Evolutionary conservation across 139 green algal genomes (phyloP).

Genomic region (Coccomyxa sp.): DNA sequence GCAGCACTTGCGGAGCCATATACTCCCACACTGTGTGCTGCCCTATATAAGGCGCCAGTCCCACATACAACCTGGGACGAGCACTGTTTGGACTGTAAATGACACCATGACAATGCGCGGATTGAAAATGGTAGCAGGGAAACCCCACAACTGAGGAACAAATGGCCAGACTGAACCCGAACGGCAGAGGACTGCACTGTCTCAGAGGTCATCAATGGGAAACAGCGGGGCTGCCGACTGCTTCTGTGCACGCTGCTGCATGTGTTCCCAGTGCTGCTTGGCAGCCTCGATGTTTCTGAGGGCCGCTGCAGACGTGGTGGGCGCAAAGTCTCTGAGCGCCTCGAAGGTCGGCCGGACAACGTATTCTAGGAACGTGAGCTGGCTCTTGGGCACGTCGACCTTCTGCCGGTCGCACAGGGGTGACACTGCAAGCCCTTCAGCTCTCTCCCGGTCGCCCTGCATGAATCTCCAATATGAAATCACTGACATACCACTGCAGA

Average conservation of each 20-base stretch:
- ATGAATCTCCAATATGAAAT: too few species aligned
- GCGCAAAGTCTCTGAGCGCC: conserved; percentile 25
- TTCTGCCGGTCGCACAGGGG: conserved; percentile 57
- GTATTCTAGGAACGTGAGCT: conserved; percentile 55
- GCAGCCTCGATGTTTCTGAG: conserved; percentile 17
- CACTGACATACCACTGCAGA: too few species aligned
- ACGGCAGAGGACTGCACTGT: neutral
- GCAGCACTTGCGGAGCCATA: too few species aligned
- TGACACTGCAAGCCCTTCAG: conserved; percentile 52
- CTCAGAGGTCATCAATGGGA: neutral
- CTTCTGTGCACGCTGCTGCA: too few species aligned
- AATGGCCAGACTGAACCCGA: too few species aligned
- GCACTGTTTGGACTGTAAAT: too few species aligned
- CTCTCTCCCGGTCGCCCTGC: conserved; percentile 67
- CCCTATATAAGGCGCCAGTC: too few species aligned
- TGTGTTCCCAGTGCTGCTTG: conserved; percentile 14
- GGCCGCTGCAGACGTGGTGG: conserved; percentile 14
- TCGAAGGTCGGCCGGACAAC: conserved; percentile 38
- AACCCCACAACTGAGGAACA: neutral
- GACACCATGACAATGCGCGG: too few species aligned
- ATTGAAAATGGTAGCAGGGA: too few species aligned
- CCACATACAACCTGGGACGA: too few species aligned
- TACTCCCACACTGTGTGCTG: too few species aligned
- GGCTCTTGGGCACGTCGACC: conserved; percentile 59
- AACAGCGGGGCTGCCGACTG: neutral